Evolutionary conservation across 129 eudicot genomes (phyloP), one percentile per base, ranked within the genome.

Genomic region (Chrysanthemum lavandulifolium): DNA sequence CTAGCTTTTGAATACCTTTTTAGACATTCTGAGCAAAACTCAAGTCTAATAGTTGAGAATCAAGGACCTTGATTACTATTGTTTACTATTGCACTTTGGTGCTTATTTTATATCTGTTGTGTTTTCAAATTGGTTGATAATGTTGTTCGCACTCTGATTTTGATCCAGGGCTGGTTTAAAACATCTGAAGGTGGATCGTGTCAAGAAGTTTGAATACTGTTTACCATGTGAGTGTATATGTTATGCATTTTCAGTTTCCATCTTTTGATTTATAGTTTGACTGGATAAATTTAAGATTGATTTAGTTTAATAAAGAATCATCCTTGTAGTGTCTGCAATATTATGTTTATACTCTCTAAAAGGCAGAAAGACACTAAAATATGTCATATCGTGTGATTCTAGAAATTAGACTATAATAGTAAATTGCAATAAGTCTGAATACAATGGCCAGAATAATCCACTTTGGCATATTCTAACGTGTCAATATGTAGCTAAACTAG

Each of bases 171-270:
- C 91, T 80, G 94, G 88, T 75, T 76, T 92, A 65, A 83, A 75
- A 52, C 94, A 86, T 49, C 27, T 88, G 86, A 86, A 88, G 78
- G 36, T 82, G 66, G 96, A 88, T 12, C 96, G 93, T 1, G 82
- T 91, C 63, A 88, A 86, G 86, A 81, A 88, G 51, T 91, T 88
- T 64, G 92, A 88, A 76, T 91, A 91, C 65, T 91, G 97, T 82
- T 79, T 91, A 74, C 97, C 96, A 19, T 91, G 97, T 91, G 75
- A 86, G 97, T 53, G n/a, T n/a, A n/a, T n/a, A n/a, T n/a, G n/a
- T n/a, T n/a, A n/a, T n/a, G n/a, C n/a, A 15, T 14, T 71, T 51
- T 31, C 52, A 12, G 10, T 69, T 68, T 59, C 48, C 7, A 1
- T 33, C 40, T 1, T 33, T 33, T 33, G 6, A 11, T 18, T 19